Base-by-base conservation (phyloP, 192 early-diverging fungal genomes). In the Cetraspora pellucida region DNA sequence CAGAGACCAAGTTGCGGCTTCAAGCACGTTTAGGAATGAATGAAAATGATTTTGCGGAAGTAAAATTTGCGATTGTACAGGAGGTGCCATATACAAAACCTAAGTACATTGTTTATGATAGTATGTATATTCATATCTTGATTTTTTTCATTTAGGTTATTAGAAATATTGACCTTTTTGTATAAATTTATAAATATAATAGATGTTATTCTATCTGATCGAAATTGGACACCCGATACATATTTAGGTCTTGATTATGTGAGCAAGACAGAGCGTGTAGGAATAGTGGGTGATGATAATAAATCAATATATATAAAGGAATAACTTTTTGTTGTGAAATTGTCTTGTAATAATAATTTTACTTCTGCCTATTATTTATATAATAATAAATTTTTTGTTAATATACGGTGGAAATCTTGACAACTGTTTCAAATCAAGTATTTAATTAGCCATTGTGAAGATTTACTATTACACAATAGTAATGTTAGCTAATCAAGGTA, bases 1-100 rank as follows among this genome's bases (percentile, higher is more conserved):
- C 84, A 11, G 89, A 89, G 1, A 94, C 93, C 23, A 94, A 91
- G 88, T 73, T 79, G 67, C 87, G 96, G 6, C 84, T 98, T 71
- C 89, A 89, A 66, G 80, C 61, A 71, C 82, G 89, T 49, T 84
- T 93, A 25, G 94, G 93, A 17, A 86, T 94, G 88, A 86, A 85
- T 77, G 92, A 96, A 52, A 95, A 93, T 84, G 96, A 98, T 47
- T 93, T 93, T 74, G 85, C 80, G 0, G 90, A 90, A 72, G 83
- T 92, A 69, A 93, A 88, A 77, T 72, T 89, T 64, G 68, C 81
- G 71, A 81, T 89, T 79, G 72, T 85, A 13, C 49, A 77, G 16
- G 54, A 16, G 25, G 49, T 46, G 13, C 8, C 28, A 25, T 57
- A 45, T 10, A 55, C 52, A 8, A 63, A 74, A 21, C 67, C 59